Evolutionary conservation across 129 eudicot genomes (phyloP).

Genomic region (Ambrosia artemisiifolia): DNA sequence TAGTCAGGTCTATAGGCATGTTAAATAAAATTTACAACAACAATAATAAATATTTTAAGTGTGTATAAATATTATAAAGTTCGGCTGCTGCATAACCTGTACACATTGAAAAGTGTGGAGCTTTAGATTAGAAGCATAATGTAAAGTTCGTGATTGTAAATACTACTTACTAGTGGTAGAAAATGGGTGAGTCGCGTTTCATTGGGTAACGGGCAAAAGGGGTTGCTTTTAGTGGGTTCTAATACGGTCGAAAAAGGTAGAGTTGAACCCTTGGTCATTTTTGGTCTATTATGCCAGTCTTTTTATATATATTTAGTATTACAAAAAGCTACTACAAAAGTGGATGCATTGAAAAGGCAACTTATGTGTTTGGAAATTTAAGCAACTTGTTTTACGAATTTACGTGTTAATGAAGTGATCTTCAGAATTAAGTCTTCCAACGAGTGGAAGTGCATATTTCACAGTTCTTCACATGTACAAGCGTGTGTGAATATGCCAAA

Average conservation of each 20-base stretch:
- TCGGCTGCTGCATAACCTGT: no score
- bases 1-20: background rate
- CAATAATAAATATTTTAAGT: no score
- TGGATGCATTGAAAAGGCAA: background rate
- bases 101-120: no score
- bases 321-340: background rate
- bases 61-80: no score
- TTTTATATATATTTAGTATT: background rate
- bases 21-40: no score
- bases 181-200: background rate
- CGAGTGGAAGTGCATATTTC: background rate
- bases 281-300: background rate
- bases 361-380: background rate
- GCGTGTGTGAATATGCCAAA: background rate
- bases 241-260: background rate
- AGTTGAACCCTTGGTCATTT: background rate
- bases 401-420: background rate
- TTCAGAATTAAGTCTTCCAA: background rate
- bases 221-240: background rate
- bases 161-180: background rate
- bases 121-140: background rate
- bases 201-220: background rate
- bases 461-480: background rate
- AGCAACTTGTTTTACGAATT: background rate
- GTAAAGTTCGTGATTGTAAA: background rate